phyloP scores from a whole-genome alignment of 768 basidiomycete genomes.

The Lentinula edodes region DNA sequence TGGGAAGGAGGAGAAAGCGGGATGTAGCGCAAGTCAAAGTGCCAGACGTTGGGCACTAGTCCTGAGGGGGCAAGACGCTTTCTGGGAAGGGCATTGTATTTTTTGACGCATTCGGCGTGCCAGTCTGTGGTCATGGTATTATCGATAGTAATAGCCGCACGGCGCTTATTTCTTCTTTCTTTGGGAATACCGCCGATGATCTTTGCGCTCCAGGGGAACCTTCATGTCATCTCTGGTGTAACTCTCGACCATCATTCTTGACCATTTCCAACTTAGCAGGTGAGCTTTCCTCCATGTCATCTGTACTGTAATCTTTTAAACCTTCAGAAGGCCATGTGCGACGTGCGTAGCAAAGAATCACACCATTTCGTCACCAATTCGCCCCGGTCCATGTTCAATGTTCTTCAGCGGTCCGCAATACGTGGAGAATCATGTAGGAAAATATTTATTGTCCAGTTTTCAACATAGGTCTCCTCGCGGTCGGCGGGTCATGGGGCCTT shows the following conservation, averaged over 20 bases:
- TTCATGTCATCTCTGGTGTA: too few species aligned
- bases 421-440: neutral
- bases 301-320: neutral
- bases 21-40: conserved; percentile 30
- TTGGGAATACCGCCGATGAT: too few species aligned
- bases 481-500: neutral
- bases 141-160: neutral
- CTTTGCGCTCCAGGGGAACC: too few species aligned
- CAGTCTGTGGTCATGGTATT: neutral
- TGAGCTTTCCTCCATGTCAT: neutral
- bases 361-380: neutral
- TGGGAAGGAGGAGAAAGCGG: conserved; percentile 26
- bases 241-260: neutral
- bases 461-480: neutral
- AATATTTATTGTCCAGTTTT: neutral
- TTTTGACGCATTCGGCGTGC: conserved; percentile 3
- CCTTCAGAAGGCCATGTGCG: neutral
- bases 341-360: neutral
- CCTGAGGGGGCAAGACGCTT: conserved; percentile 14
- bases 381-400: neutral
- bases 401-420: conserved; percentile 1
- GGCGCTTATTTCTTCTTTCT: neutral
- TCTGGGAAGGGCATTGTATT: conserved; percentile 21
- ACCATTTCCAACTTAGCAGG: neutral
- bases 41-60: conserved; percentile 23